These are phyloP conservation scores for Penicillium rolfsii DNA, from an alignment of 2,329 filamentous ascomycete species.

Conservation along the genomic window DNA sequence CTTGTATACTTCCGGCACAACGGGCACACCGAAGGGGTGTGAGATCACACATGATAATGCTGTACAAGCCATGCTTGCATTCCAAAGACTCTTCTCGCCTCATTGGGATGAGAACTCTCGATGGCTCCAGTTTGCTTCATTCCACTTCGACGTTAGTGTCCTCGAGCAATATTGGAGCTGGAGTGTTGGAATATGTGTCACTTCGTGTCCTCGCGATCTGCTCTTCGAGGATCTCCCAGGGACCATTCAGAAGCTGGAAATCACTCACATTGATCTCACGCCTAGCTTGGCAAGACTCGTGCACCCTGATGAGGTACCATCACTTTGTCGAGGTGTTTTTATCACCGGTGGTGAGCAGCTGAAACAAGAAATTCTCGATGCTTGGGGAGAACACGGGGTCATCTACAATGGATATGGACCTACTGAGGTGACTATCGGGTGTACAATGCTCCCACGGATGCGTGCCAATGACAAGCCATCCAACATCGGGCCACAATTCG, in stretches of 20 bases:
- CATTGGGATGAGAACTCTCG: slow-evolving; percentile 75
- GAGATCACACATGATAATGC: slow-evolving; percentile 86
- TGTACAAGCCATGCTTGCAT: slow-evolving; percentile 86
- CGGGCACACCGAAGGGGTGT: slow-evolving; percentile 83
- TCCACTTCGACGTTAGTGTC: slow-evolving; percentile 93
- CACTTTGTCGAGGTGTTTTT: slow-evolving; percentile 79
- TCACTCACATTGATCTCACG: slow-evolving; percentile 91
- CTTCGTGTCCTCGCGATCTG: slow-evolving; percentile 79
- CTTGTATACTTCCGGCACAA: slow-evolving; percentile 85
- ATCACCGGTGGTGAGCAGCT: slow-evolving; percentile 90
- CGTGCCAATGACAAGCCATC: slow-evolving; percentile 76
- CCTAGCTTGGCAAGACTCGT: slow-evolving; percentile 81
- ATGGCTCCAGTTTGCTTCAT: slow-evolving; percentile 91
- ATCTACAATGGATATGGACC: slow-evolving; percentile 94
- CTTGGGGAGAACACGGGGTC: slow-evolving; percentile 76
- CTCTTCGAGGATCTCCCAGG: slow-evolving; percentile 80
- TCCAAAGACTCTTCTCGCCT: slow-evolving; percentile 73
- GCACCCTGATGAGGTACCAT: slow-evolving; percentile 78
- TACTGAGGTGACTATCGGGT: slow-evolving; percentile 89
- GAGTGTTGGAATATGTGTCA: slow-evolving; percentile 84
- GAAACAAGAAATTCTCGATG: slow-evolving; percentile 84
- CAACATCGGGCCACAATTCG: slow-evolving; percentile 85
- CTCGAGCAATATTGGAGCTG: slow-evolving; percentile 96
- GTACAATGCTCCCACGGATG: slow-evolving; percentile 85
- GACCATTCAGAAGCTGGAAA: slow-evolving; percentile 70